These are phyloP conservation scores for Raffaelea arxii DNA, from an alignment of 2,329 filamentous ascomycete species.

Conservation along the genomic window DNA sequence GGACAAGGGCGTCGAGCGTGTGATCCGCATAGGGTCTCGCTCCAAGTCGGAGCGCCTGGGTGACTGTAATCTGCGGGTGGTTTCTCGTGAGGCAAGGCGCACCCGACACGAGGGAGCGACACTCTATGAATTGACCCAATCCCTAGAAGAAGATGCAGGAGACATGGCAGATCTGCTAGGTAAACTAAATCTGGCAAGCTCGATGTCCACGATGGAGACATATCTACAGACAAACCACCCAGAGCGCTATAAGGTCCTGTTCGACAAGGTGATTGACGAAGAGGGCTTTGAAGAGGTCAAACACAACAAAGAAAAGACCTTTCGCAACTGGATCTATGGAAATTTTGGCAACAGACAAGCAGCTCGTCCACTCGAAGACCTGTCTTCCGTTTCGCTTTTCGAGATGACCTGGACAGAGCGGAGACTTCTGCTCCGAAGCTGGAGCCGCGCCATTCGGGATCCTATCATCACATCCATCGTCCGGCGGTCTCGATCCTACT, in stretches of 20 bases:
- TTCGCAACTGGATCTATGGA: too few species aligned
- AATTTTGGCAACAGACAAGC: too few species aligned
- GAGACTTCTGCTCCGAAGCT: neutral
- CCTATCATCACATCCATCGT: neutral
- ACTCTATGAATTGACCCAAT: slow-evolving; percentile 17
- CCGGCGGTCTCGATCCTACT: neutral
- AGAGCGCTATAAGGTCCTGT: slow-evolving; percentile 17
- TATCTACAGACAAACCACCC: slow-evolving; percentile 14
- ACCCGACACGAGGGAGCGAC: slow-evolving; percentile 29
- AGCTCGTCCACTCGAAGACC: too few species aligned
- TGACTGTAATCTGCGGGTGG: slow-evolving; percentile 35
- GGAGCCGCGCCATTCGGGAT: slow-evolving; percentile 1
- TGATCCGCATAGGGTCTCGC: slow-evolving; percentile 53
- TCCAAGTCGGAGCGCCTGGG: slow-evolving; percentile 45
- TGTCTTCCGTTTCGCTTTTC: too few species aligned
- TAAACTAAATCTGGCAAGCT: neutral
- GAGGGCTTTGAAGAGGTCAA: neutral
- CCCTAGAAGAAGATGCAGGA: slow-evolving; percentile 5
- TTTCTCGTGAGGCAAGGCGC: slow-evolving; percentile 20
- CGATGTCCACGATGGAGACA: slow-evolving; percentile 7
- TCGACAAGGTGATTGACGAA: slow-evolving; percentile 11
- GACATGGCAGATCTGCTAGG: neutral
- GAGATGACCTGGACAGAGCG: slow-evolving; percentile 1
- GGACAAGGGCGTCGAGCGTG: slow-evolving; percentile 31
- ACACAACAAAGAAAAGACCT: too few species aligned